phyloP scores from a whole-genome alignment of 2,329 filamentous ascomycete genomes.

The Nemania abortiva region DNA sequence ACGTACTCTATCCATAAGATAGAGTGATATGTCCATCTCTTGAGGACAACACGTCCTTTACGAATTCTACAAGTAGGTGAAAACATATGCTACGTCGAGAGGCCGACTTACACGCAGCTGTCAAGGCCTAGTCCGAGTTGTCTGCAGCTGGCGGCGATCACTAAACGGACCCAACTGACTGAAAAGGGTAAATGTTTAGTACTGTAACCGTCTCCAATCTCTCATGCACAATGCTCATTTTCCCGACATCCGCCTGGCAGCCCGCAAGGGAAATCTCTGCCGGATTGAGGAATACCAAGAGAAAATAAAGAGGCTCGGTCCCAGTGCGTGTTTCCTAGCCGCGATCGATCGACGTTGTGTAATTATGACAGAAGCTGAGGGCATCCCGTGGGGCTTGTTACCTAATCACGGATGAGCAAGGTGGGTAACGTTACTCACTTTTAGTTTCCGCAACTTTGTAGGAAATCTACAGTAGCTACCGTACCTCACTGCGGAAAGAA shows the following conservation, averaged over 20 bases:
- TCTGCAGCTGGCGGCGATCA: conserved; percentile 17
- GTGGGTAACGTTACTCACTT: conserved; percentile 34
- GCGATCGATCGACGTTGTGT: conserved; percentile 10
- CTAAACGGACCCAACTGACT: neutral
- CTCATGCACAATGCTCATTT: conserved; percentile 15
- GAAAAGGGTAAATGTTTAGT: conserved; percentile 32
- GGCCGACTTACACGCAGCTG: conserved; percentile 31
- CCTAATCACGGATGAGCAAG: neutral
- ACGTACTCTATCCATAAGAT: neutral
- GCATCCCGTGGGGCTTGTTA: neutral
- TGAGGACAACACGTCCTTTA: too few species aligned
- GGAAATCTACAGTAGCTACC: neutral
- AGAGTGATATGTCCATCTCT: neutral
- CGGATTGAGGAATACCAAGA: neutral
- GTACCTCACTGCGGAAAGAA: too few species aligned
- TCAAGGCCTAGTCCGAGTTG: neutral
- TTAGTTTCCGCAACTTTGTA: conserved; percentile 8
- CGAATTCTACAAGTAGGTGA: too few species aligned
- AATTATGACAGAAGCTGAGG: conserved; percentile 15
- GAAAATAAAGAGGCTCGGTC: conserved; percentile 10
- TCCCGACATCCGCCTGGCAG: conserved; percentile 17
- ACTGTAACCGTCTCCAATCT: conserved; percentile 32
- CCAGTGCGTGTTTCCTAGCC: neutral
- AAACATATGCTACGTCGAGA: neutral
- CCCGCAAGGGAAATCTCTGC: conserved; percentile 16